Evolutionary conservation across 345 rosid genomes (phyloP).

Genomic region (Microthlaspi erraticum): DNA sequence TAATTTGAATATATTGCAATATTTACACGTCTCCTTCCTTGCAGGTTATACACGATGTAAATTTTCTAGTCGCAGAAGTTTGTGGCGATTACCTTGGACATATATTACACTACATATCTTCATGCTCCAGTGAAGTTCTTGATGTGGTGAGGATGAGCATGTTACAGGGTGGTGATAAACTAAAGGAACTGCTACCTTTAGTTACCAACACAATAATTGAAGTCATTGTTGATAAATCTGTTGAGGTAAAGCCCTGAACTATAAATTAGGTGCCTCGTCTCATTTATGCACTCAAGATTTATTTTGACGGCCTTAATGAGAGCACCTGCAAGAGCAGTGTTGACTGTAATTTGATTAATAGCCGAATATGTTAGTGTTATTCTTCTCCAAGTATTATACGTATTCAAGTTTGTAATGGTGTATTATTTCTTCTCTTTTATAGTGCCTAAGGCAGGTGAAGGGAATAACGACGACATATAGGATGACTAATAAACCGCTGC

Average conservation of each 20-base stretch:
- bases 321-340: slow-evolving; percentile 9
- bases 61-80: slow-evolving; percentile 65
- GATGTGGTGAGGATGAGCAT: slow-evolving; percentile 82
- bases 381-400: neutral
- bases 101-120: slow-evolving; percentile 64
- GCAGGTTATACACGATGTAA: slow-evolving; percentile 91
- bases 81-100: slow-evolving; percentile 67
- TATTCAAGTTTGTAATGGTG: neutral
- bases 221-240: slow-evolving; percentile 79
- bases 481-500: slow-evolving; percentile 95
- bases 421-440: slow-evolving; percentile 30
- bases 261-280: slow-evolving; percentile 3
- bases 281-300: slow-evolving; percentile 9
- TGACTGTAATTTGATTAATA: slow-evolving; percentile 13
- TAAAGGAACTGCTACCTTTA: slow-evolving; percentile 62
- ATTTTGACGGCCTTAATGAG: neutral
- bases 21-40: slow-evolving; percentile 42
- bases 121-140: slow-evolving; percentile 70
- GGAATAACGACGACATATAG: slow-evolving; percentile 91
- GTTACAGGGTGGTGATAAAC: slow-evolving; percentile 64
- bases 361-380: slow-evolving; percentile 20
- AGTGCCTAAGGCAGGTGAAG: slow-evolving; percentile 87
- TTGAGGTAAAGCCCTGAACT: slow-evolving; percentile 65
- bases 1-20: slow-evolving; percentile 15
- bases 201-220: slow-evolving; percentile 63